Evolutionary conservation across 345 rosid species (phyloP).

Genomic region (Rhizophora apiculata): DNA sequence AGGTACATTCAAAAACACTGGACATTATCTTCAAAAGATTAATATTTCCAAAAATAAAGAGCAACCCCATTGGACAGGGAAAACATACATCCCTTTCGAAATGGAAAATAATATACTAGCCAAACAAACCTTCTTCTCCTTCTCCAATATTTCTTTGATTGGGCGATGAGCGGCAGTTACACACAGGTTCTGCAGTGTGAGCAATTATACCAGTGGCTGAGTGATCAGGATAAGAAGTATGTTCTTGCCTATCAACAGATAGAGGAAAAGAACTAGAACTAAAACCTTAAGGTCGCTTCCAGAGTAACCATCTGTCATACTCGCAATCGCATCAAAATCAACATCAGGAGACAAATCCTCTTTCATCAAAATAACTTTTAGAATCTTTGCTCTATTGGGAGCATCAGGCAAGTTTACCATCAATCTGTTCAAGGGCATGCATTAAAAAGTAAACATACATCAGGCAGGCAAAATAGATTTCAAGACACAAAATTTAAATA

Average conservation of each 20-base stretch:
- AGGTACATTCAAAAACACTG: too few species aligned
- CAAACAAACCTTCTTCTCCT: slow-evolving; percentile 64
- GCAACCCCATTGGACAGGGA: not conserved
- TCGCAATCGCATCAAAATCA: slow-evolving; percentile 68
- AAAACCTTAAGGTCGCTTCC: slow-evolving; percentile 90
- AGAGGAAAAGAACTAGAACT: slow-evolving; percentile 5
- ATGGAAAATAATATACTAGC: not conserved
- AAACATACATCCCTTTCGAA: too few species aligned
- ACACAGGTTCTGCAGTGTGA: slow-evolving; percentile 61
- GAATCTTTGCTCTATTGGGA: slow-evolving; percentile 74
- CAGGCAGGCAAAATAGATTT: too few species aligned
- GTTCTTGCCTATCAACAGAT: not conserved
- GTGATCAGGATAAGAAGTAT: not conserved
- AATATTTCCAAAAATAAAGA: not conserved
- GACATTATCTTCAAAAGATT: too few species aligned
- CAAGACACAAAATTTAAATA: too few species aligned
- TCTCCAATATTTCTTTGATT: slow-evolving; percentile 75
- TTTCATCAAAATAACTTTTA: slow-evolving; percentile 70
- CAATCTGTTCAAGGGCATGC: slow-evolving; percentile 43
- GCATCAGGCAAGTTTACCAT: slow-evolving; percentile 90
- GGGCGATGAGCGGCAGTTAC: slow-evolving; percentile 89
- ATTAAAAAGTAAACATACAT: not conserved
- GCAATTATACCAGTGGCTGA: slow-evolving; percentile 9
- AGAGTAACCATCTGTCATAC: slow-evolving; percentile 84
- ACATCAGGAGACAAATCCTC: slow-evolving; percentile 74